Conservation (phyloP, 352 stramenopile species). For the Phytopythium boreale region DNA sequence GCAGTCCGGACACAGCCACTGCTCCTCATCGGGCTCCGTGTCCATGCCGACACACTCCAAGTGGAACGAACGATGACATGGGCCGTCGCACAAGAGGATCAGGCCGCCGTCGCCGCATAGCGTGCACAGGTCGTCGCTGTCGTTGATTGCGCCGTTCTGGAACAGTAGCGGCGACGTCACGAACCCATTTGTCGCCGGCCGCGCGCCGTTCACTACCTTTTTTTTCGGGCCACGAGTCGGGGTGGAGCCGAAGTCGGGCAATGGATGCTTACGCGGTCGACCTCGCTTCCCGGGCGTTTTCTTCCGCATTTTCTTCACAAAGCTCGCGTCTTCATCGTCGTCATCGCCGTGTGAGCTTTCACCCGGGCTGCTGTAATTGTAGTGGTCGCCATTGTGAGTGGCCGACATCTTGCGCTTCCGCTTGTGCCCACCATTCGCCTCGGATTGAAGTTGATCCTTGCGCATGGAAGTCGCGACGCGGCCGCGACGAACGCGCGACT, state of each 20-base stretch:
- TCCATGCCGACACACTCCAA: slow-evolving; percentile 89
- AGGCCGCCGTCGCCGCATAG: slow-evolving; percentile 90
- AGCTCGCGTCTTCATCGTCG: slow-evolving; percentile 36
- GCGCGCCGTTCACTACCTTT: background rate
- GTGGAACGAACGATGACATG: slow-evolving; percentile 92
- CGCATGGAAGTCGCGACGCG: slow-evolving; percentile 22
- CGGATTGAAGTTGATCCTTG: background rate
- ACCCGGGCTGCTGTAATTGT: slow-evolving; percentile 32
- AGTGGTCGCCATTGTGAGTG: slow-evolving; percentile 10
- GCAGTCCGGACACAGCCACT: slow-evolving; percentile 91
- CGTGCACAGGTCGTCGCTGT: slow-evolving; percentile 90
- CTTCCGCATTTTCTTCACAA: slow-evolving; percentile 22
- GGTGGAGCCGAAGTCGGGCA: slow-evolving; percentile 5
- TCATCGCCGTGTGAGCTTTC: slow-evolving; percentile 15
- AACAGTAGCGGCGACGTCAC: slow-evolving; percentile 25
- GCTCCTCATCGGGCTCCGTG: slow-evolving; percentile 73
- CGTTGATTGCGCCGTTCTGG: slow-evolving; percentile 65
- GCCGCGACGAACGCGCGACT: slow-evolving; percentile 79
- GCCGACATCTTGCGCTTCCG: slow-evolving; percentile 16
- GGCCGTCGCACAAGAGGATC: slow-evolving; percentile 90
- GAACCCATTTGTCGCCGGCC: background rate
- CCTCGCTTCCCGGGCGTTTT: slow-evolving; percentile 31
- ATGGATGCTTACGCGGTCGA: slow-evolving; percentile 32
- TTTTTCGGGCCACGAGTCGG: slow-evolving; percentile 15
- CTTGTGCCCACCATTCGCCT: background rate